phyloP scores from a whole-genome alignment of 2,329 filamentous ascomycete genomes.

The Cryphonectria japonica region DNA sequence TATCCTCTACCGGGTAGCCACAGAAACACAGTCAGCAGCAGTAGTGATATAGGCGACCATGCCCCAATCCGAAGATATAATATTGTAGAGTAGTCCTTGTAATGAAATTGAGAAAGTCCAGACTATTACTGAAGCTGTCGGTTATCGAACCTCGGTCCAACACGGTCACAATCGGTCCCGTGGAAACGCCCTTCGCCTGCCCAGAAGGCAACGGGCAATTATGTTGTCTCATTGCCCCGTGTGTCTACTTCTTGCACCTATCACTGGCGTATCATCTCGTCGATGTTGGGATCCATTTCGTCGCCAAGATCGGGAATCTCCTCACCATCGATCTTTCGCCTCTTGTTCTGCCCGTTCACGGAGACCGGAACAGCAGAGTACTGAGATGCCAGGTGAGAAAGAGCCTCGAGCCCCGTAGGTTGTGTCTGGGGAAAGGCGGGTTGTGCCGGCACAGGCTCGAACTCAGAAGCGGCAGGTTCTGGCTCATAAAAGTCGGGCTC shows the following conservation, averaged over 20 bases:
- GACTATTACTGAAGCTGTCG: neutral
- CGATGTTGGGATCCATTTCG: constrained; percentile 60
- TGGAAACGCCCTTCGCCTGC: neutral
- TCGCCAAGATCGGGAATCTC: constrained; percentile 61
- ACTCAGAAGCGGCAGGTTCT: constrained; percentile 12
- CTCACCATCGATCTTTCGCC: constrained; percentile 55
- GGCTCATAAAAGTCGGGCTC: constrained; percentile 34
- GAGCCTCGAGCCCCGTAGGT: constrained; percentile 45
- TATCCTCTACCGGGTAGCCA: neutral
- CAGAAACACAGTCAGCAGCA: neutral
- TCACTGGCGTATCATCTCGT: constrained; percentile 51
- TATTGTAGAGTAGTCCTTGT: neutral
- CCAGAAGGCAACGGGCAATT: no score
- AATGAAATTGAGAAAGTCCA: neutral
- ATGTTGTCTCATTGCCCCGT: neutral
- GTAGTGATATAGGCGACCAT: neutral
- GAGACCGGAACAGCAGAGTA: constrained; percentile 55
- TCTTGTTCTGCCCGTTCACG: constrained; percentile 55
- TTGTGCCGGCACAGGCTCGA: constrained; percentile 31
- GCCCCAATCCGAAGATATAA: neutral
- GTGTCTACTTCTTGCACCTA: neutral
- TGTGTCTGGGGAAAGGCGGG: constrained; percentile 32
- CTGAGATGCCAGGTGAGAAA: constrained; percentile 46
- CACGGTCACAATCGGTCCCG: neutral
- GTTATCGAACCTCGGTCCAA: neutral